phyloP scores from a whole-genome alignment of 306 rosid genomes.

The Abrus precatorius region DNA sequence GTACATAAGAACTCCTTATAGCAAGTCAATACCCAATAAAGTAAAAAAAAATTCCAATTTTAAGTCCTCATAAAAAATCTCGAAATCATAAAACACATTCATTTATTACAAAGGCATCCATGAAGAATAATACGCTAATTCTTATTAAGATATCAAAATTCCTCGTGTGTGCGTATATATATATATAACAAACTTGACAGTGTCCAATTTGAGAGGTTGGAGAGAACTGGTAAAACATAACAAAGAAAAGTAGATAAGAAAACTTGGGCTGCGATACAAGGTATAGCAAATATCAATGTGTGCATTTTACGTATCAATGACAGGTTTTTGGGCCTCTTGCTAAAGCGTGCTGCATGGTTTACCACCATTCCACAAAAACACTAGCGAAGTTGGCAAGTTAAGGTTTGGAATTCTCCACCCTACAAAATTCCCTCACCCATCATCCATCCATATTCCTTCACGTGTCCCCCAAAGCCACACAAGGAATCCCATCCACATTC shows the following conservation, averaged over 20 bases:
- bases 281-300: background rate
- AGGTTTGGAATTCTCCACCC: slow-evolving; percentile 49
- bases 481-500: slow-evolving; percentile 58
- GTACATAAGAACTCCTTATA: slow-evolving; percentile 5
- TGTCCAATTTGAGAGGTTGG: no score
- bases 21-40: background rate
- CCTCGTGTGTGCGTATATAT: background rate
- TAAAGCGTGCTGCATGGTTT: slow-evolving; percentile 51
- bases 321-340: background rate
- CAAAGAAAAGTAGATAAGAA: no score
- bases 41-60: slow-evolving; percentile 4
- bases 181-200: no score
- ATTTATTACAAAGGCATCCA: background rate
- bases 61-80: background rate
- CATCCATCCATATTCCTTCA: slow-evolving; percentile 56
- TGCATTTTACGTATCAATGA: slow-evolving; percentile 32
- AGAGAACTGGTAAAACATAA: no score
- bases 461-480: slow-evolving; percentile 54
- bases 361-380: slow-evolving; percentile 41
- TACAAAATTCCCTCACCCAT: slow-evolving; percentile 33
- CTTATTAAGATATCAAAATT: background rate
- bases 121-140: background rate
- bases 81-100: background rate
- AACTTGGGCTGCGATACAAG: no score
- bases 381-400: slow-evolving; percentile 45